Conservation (phyloP, 2,329 filamentous ascomycete species). For the Ophiostoma sp. region DNA sequence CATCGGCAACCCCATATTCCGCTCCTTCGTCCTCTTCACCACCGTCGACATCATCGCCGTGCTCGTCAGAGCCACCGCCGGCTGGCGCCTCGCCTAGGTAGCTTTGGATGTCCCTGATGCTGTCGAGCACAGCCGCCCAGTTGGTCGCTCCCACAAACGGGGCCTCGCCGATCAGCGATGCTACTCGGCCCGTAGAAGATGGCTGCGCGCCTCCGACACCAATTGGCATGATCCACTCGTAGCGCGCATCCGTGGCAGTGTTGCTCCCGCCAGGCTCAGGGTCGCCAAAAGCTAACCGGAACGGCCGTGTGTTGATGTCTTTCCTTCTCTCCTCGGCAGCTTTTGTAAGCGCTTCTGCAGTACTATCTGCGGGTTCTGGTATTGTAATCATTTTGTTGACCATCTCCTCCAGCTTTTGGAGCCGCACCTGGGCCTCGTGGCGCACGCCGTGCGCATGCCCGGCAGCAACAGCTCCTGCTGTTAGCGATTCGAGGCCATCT, state of each 20-base stretch:
- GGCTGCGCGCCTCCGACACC: not conserved
- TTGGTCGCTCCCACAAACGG: constrained; percentile 38
- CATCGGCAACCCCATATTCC: not conserved
- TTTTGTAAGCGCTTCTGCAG: not conserved
- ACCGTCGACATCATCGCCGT: constrained; percentile 13
- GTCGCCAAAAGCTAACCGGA: not conserved
- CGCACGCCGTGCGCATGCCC: not conserved
- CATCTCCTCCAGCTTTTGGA: constrained; percentile 40
- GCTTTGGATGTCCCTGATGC: constrained; percentile 39
- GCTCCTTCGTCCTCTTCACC: constrained; percentile 12
- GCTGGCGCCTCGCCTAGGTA: constrained; percentile 29
- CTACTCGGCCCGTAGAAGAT: constrained; percentile 5
- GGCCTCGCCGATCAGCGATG: constrained; percentile 19
- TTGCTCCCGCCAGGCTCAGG: not conserved
- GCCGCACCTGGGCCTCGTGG: constrained; percentile 38
- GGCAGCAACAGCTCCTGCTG: not conserved
- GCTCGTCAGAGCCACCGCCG: constrained; percentile 1
- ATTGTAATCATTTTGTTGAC: constrained; percentile 30
- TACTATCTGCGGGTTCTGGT: not conserved
- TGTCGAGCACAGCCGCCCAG: constrained; percentile 40
- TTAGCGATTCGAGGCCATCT: too few relatives aligned
- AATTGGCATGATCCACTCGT: not conserved
- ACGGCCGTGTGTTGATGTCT: not conserved
- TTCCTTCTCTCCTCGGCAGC: not conserved
- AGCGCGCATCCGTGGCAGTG: not conserved